Evolutionary conservation across 202 grass and related monocot species (phyloP).

Genomic region (Saccharum hybrid): DNA sequence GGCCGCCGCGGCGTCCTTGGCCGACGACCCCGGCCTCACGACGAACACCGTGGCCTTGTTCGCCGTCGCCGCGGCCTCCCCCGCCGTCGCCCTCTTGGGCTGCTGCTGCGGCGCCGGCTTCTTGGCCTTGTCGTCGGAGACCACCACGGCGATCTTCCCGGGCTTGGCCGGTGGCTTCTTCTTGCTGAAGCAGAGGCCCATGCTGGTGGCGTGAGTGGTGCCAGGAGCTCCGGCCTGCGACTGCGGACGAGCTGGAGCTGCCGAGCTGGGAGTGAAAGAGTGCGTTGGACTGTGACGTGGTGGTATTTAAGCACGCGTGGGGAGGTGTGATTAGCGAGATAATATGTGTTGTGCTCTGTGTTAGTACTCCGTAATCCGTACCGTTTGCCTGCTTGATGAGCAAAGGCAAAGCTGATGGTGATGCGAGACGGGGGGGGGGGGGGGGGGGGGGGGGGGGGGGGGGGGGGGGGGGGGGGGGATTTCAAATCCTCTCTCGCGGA

Average conservation of each 20-base stretch:
- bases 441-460: too few species aligned
- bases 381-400: background rate
- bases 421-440: background rate
- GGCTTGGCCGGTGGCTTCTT: conserved; percentile 40
- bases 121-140: conserved; percentile 32
- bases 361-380: background rate
- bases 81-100: background rate
- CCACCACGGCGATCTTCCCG: background rate
- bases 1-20: background rate
- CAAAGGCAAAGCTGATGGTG: background rate
- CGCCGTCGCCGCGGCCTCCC: background rate
- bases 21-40: conserved; percentile 24
- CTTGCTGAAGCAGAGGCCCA: conserved; percentile 97
- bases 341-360: conserved; percentile 30
- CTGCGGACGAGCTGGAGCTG: background rate
- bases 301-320: conserved; percentile 49
- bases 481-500: too few species aligned
- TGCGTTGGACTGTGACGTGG: conserved; percentile 14
- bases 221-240: background rate
- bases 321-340: conserved; percentile 39
- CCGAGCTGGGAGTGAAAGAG: background rate
- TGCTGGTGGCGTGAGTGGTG: background rate
- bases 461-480: too few species aligned
- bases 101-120: conserved; percentile 20
- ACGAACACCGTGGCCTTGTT: conserved; percentile 54